phyloP scores from a whole-genome alignment of 345 rosid species.

The Carallia pectinifolia region DNA sequence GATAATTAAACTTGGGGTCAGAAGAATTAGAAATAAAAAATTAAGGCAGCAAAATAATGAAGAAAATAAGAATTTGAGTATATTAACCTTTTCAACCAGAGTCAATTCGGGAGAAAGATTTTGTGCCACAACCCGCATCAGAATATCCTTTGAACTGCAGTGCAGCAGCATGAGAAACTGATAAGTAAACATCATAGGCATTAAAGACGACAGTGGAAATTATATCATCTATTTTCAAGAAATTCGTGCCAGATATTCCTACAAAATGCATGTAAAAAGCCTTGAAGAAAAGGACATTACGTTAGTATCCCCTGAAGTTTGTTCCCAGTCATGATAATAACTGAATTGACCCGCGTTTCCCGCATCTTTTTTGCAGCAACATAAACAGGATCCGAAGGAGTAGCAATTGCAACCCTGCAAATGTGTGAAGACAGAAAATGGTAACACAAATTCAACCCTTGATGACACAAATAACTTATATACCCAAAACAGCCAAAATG shows the following conservation, averaged over 20 bases:
- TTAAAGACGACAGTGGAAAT: neutral
- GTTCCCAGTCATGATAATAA: constrained; percentile 55
- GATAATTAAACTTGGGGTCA: neutral
- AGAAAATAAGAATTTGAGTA: neutral
- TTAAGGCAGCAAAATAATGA: neutral
- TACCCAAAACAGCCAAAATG: neutral
- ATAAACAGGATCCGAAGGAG: constrained; percentile 79
- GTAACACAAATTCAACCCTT: constrained; percentile 16
- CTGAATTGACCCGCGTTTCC: constrained; percentile 77
- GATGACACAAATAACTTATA: neutral
- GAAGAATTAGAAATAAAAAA: neutral
- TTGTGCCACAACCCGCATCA: constrained; percentile 96
- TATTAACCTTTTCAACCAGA: constrained; percentile 74
- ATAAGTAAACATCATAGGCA: constrained; percentile 14
- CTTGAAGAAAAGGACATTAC: constrained; percentile 40
- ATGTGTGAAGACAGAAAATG: constrained; percentile 9
- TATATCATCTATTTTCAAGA: no score
- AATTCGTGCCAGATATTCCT: neutral
- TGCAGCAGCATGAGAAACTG: constrained; percentile 11
- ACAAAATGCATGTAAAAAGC: constrained; percentile 5
- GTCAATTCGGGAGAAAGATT: constrained; percentile 88
- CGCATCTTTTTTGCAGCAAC: constrained; percentile 92
- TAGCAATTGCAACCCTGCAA: constrained; percentile 67
- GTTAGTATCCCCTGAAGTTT: constrained; percentile 87
- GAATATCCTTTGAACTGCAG: constrained; percentile 90